phyloP scores from a whole-genome alignment of 768 basidiomycete species.

The Mycena filopes region DNA sequence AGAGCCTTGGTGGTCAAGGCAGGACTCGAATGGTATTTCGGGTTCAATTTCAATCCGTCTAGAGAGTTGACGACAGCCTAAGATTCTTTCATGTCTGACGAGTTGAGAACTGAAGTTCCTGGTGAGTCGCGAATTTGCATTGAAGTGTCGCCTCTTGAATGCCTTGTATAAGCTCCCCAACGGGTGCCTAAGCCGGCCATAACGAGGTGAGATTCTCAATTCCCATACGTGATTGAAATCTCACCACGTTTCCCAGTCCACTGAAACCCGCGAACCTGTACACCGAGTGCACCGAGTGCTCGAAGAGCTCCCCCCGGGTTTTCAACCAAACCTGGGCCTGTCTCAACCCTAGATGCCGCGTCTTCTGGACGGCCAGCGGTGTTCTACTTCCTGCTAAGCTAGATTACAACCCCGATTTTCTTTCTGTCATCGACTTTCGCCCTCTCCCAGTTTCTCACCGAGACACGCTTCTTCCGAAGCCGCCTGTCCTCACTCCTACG shows the following conservation, averaged over 20 bases:
- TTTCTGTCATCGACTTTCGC: conserved; percentile 48
- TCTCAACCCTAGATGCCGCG: conserved; percentile 64
- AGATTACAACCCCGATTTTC: conserved; percentile 60
- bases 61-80: neutral
- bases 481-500: conserved; percentile 39
- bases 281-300: conserved; percentile 56
- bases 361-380: conserved; percentile 60
- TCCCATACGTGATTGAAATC: neutral
- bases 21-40: neutral
- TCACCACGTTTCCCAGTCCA: conserved; percentile 28
- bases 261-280: conserved; percentile 34
- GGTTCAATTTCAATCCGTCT: neutral
- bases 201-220: neutral
- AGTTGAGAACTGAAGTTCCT: neutral
- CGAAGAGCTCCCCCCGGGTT: conserved; percentile 57
- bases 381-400: conserved; percentile 47
- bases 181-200: neutral
- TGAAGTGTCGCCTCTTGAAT: neutral
- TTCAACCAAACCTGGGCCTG: conserved; percentile 72
- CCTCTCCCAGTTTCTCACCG: conserved; percentile 46
- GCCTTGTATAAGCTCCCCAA: neutral
- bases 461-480: conserved; percentile 48
- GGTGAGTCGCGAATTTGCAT: neutral
- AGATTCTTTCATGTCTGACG: neutral
- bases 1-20: conserved; percentile 56